Conservation (phyloP, 2,329 filamentous ascomycete genomes). For the Cordyceps tenuipes region DNA sequence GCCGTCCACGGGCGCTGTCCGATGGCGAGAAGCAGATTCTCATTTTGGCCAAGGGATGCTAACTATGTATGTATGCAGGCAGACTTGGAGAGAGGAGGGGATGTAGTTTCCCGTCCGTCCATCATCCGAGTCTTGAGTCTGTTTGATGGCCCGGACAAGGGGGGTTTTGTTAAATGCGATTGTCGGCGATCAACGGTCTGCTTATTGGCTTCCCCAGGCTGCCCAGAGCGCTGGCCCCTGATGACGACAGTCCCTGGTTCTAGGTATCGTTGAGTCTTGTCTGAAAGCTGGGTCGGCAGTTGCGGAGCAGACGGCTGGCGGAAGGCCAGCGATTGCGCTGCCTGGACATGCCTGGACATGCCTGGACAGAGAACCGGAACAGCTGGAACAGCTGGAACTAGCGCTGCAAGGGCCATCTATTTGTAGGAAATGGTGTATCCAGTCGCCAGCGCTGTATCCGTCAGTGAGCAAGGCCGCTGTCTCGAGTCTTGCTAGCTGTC, state of each 20-base stretch:
- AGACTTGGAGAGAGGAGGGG: too few species aligned
- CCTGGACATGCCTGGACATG: neutral
- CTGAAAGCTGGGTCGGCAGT: neutral
- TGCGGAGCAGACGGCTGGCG: neutral
- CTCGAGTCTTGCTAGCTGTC: neutral
- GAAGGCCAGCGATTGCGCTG: neutral
- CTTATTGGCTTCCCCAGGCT: neutral
- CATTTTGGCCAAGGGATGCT: too few species aligned
- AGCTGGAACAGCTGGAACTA: neutral
- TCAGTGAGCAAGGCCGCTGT: neutral
- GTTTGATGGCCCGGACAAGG: neutral
- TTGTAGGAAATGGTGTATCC: neutral
- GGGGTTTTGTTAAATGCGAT: neutral
- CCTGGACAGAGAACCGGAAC: neutral
- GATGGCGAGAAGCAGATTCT: neutral
- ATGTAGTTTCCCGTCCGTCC: neutral
- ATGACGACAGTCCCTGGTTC: neutral
- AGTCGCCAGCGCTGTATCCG: neutral
- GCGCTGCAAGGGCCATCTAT: neutral
- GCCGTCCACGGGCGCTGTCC: neutral
- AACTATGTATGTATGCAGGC: too few species aligned
- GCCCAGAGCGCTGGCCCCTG: neutral
- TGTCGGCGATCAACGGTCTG: neutral
- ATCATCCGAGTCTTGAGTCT: neutral
- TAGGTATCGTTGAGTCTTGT: neutral